phyloP scores from a whole-genome alignment of 495 filamentous ascomycete species.

The Chaetomium fimeti region DNA sequence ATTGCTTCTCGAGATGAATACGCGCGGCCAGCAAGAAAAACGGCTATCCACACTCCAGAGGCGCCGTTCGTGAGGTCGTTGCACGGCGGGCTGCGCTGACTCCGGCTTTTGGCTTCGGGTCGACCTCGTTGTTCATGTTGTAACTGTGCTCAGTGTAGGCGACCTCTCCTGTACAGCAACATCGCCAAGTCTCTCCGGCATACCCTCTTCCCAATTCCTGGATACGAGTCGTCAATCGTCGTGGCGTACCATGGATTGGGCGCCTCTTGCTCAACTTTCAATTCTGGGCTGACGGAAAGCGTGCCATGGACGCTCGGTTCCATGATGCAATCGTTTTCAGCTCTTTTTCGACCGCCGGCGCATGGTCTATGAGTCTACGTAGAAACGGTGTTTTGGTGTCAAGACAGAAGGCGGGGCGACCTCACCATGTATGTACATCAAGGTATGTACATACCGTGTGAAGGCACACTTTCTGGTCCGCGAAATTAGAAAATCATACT shows the following conservation, averaged over 20 bases:
- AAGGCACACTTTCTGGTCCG: background rate
- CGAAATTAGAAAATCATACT: background rate
- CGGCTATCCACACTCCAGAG: too few species aligned
- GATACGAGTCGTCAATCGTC: background rate
- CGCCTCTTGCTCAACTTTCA: conserved; percentile 10
- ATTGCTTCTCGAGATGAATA: background rate
- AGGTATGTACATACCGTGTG: too few species aligned
- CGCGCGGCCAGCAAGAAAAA: conserved; percentile 1
- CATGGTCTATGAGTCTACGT: too few species aligned
- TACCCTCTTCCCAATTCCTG: background rate
- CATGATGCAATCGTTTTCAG: too few species aligned
- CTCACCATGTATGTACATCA: too few species aligned
- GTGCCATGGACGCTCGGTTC: too few species aligned
- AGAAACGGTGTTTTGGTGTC: background rate
- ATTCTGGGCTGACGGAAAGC: conserved; percentile 19
- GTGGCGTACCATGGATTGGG: background rate
- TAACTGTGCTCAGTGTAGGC: background rate
- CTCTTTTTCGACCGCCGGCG: too few species aligned
- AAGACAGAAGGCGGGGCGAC: background rate
- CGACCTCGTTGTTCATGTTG: background rate
- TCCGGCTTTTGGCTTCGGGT: background rate
- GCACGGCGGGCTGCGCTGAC: background rate
- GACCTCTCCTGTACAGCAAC: background rate
- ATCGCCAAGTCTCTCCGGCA: background rate
- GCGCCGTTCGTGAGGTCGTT: background rate